Percentiles rank a stretch among this genome's conserved stretches.
Conservation (phyloP, 768 basidiomycete genomes). For the Suillus brevipes region DNA sequence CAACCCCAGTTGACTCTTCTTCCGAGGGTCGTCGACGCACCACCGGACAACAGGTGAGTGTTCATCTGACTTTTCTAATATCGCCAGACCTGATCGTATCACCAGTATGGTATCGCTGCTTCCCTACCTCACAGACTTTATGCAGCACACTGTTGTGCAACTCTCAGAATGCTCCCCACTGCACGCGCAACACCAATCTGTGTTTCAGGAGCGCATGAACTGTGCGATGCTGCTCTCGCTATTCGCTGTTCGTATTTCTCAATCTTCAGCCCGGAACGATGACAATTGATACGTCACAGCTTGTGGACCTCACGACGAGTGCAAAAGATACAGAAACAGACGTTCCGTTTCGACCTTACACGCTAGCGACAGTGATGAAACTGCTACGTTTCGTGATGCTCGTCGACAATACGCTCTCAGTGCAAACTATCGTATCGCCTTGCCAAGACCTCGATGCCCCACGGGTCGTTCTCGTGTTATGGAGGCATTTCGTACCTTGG, state of each 20-base stretch:
- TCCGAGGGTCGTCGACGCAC: not conserved
- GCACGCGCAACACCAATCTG: not conserved
- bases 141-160: slow-evolving; percentile 6
- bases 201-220: slow-evolving; percentile 28
- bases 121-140: slow-evolving; percentile 1
- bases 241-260: slow-evolving; percentile 32
- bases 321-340: not conserved
- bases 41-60: not conserved
- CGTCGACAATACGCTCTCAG: slow-evolving; percentile 18
- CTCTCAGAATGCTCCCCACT: slow-evolving; percentile 7
- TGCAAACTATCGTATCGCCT: slow-evolving; percentile 15
- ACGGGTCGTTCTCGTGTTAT: slow-evolving; percentile 54
- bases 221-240: slow-evolving; percentile 38
- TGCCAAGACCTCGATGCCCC: slow-evolving; percentile 39
- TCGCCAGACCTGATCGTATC: not conserved
- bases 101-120: slow-evolving; percentile 1
- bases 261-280: not conserved
- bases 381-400: slow-evolving; percentile 44
- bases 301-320: slow-evolving; percentile 19
- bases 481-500: slow-evolving; percentile 61
- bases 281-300: slow-evolving; percentile 15
- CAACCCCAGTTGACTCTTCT: slow-evolving; percentile 38
- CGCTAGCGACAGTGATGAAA: slow-evolving; percentile 42
- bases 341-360: slow-evolving; percentile 47
- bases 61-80: not conserved